These are phyloP conservation scores for Petunia hybrid DNA, from an alignment of 305 asterid genomes.

Conservation along the genomic window DNA sequence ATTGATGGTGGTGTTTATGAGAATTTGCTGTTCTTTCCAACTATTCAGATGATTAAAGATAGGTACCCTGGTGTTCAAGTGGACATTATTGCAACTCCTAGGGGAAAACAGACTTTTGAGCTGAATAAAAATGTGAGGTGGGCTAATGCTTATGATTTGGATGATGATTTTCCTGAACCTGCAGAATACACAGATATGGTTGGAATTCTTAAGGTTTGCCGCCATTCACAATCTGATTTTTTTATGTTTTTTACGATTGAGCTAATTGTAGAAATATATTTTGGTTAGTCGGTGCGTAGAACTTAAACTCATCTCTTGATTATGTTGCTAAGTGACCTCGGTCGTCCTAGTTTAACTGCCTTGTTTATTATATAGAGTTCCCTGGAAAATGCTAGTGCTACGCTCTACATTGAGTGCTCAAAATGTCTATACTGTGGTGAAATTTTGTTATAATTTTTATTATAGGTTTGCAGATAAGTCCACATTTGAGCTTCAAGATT, in stretches of 20 bases:
- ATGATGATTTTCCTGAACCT: slow-evolving; percentile 73
- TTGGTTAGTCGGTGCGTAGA: not conserved
- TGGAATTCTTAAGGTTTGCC: slow-evolving; percentile 75
- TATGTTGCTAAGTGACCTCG: not conserved
- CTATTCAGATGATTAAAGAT: slow-evolving; percentile 81
- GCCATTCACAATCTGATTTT: not conserved
- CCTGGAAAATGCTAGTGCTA: not conserved
- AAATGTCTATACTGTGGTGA: not conserved
- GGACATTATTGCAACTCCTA: slow-evolving; percentile 60
- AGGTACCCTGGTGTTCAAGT: slow-evolving; percentile 85
- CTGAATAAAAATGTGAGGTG: slow-evolving; percentile 87
- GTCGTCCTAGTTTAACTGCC: not conserved
- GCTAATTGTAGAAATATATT: not conserved
- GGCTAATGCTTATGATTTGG: slow-evolving; percentile 65
- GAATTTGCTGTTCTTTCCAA: slow-evolving; percentile 73
- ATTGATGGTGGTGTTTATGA: slow-evolving; percentile 87
- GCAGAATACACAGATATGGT: slow-evolving; percentile 73
- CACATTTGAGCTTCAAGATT: not conserved
- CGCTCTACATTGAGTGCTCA: slow-evolving; percentile 16
- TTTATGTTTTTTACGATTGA: not conserved
- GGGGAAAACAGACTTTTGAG: slow-evolving; percentile 83
- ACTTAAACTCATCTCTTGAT: not conserved
- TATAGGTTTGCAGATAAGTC: not conserved
- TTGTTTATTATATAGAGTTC: too few species aligned
- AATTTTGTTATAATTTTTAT: not conserved